Evolutionary conservation across 768 basidiomycete genomes (phyloP).

Genomic region (Phanerochaete carnosa): DNA sequence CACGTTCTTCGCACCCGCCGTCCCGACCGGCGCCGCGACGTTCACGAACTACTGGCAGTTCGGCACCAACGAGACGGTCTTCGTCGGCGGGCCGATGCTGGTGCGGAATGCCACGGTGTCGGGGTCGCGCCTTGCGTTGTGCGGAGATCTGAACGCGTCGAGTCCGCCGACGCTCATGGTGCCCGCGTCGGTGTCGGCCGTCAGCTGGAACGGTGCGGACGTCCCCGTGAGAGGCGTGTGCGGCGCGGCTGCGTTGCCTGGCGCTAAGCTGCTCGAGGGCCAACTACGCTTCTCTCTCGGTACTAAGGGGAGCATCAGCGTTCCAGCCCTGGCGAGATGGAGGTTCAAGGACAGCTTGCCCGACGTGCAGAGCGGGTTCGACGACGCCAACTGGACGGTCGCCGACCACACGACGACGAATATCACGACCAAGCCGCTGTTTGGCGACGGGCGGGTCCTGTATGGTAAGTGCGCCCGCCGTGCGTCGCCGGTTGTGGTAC

Average conservation of each 20-base stretch:
- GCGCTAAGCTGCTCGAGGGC: conserved; percentile 39
- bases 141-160: conserved; percentile 64
- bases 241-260: conserved; percentile 28
- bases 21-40: conserved; percentile 36
- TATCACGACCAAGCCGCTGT: conserved; percentile 56
- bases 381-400: conserved; percentile 60
- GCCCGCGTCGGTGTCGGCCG: conserved; percentile 43
- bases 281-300: conserved; percentile 35
- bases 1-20: conserved; percentile 77
- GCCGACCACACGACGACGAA: conserved; percentile 76
- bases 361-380: conserved; percentile 54
- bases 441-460: conserved; percentile 33
- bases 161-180: conserved; percentile 62
- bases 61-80: conserved; percentile 65
- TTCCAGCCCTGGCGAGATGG: conserved; percentile 64
- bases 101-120: conserved; percentile 38
- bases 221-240: conserved; percentile 37
- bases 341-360: conserved; percentile 74
- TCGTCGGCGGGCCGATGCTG: conserved; percentile 46
- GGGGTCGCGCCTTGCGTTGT: conserved; percentile 45
- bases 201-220: conserved; percentile 71
- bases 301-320: conserved; percentile 28
- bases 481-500: background rate
- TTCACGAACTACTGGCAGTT: conserved; percentile 67
- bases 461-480: background rate